phyloP scores from a whole-genome alignment of 1,284 basidiomycete species.

The Abortiporus biennis region DNA sequence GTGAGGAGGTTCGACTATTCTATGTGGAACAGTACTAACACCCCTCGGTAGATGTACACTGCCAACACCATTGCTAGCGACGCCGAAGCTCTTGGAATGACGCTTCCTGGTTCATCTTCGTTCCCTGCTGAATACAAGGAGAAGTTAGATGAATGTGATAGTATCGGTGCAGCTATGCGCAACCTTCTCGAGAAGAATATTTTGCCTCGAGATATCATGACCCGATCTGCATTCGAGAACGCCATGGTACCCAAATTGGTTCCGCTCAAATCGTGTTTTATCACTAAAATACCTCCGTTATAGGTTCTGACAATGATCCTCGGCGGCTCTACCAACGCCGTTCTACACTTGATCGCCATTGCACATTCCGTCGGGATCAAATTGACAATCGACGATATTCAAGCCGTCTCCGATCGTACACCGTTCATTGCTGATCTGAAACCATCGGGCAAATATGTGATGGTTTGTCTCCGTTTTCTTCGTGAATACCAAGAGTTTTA shows the following conservation, averaged over 20 bases:
- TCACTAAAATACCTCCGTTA: conserved; percentile 10
- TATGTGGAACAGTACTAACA: neutral
- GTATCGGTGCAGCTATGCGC: conserved; percentile 76
- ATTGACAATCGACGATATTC: conserved; percentile 83
- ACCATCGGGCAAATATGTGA: conserved; percentile 86
- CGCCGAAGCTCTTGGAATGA: conserved; percentile 90
- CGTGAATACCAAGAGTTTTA: no score
- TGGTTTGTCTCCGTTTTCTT: conserved; percentile 37
- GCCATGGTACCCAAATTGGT: conserved; percentile 63
- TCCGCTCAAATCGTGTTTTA: conserved; percentile 10
- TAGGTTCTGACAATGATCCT: conserved; percentile 91
- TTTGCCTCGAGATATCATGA: conserved; percentile 94
- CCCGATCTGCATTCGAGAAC: conserved; percentile 91
- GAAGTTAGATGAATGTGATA: conserved; percentile 79
- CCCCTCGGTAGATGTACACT: conserved; percentile 76
- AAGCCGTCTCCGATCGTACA: conserved; percentile 75
- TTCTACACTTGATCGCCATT: conserved; percentile 86
- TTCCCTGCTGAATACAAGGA: conserved; percentile 91
- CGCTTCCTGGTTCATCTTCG: conserved; percentile 93
- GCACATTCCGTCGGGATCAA: conserved; percentile 85
- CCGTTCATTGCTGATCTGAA: conserved; percentile 91
- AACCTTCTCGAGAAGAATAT: conserved; percentile 90
- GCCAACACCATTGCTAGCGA: conserved; percentile 97
- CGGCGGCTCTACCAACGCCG: conserved; percentile 91
- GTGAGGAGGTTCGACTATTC: conserved; percentile 41